These are phyloP conservation scores for Lactuca saligna DNA, from an alignment of 129 eudicot genomes.

Conservation along the genomic window DNA sequence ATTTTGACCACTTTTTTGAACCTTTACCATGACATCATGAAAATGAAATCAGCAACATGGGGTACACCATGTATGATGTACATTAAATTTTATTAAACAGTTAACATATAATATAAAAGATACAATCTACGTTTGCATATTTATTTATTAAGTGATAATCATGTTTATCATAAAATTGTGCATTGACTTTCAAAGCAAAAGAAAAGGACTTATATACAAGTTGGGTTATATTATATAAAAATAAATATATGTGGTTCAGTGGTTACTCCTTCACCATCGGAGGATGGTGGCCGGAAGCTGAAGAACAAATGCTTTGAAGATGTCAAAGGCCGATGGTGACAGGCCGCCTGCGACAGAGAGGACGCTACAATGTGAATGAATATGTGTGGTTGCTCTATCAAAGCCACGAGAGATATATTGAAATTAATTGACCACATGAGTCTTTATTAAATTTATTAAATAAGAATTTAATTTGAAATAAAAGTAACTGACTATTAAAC, in stretches of 20 bases:
- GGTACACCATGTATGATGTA: neutral
- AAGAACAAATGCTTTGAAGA: constrained; percentile 3
- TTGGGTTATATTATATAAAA: neutral
- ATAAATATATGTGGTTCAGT: neutral
- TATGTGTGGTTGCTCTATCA: neutral
- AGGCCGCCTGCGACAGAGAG: constrained; percentile 12
- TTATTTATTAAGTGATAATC: neutral
- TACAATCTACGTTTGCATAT: too few relatives aligned
- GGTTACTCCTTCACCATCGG: neutral
- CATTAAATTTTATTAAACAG: too few relatives aligned
- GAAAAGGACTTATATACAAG: neutral
- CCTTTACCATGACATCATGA: neutral
- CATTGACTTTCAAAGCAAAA: constrained; percentile 13
- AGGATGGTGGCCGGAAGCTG: neutral
- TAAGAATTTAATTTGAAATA: neutral
- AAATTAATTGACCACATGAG: neutral
- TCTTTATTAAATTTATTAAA: too few relatives aligned
- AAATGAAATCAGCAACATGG: neutral
- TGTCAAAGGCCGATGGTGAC: constrained; percentile 10
- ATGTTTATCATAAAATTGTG: neutral
- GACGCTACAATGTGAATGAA: too few relatives aligned
- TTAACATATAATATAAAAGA: too few relatives aligned
- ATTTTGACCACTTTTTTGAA: neutral
- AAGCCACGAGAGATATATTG: neutral
- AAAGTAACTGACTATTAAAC: too few relatives aligned